Percentiles rank a stretch among this genome's conserved stretches.
phyloP scores from a whole-genome alignment of 164 flowering plant genomes.

The Sedum album region DNA sequence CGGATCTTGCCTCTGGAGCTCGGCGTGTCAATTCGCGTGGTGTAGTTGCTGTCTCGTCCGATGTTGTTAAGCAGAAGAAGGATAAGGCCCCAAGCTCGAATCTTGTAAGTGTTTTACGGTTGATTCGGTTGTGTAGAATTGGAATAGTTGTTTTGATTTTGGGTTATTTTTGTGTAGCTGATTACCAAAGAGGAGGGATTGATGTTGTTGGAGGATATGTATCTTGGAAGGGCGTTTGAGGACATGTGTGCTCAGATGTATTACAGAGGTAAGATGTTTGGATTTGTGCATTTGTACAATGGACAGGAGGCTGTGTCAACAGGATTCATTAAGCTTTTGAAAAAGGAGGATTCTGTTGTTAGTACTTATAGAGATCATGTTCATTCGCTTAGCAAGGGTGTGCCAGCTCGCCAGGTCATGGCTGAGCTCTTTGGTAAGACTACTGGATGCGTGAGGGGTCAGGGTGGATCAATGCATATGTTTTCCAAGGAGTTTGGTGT shows the following conservation, averaged over 20 bases:
- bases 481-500: slow-evolving; percentile 82
- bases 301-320: slow-evolving; percentile 96
- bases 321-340: slow-evolving; percentile 83
- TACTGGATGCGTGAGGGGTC: slow-evolving; percentile 92
- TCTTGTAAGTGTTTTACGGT: background rate
- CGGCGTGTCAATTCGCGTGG: slow-evolving; percentile 16
- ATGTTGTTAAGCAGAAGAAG: slow-evolving; percentile 65
- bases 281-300: slow-evolving; percentile 89
- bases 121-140: background rate
- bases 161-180: slow-evolving; percentile 32
- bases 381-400: slow-evolving; percentile 86
- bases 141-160: background rate
- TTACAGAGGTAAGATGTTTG: slow-evolving; percentile 90
- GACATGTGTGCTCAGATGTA: slow-evolving; percentile 99
- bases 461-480: slow-evolving; percentile 99
- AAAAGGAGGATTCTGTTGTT: slow-evolving; percentile 50
- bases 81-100: slow-evolving; percentile 8
- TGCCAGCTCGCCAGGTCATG: slow-evolving; percentile 80
- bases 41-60: slow-evolving; percentile 42
- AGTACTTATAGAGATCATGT: slow-evolving; percentile 93
- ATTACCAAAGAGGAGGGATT: slow-evolving; percentile 73
- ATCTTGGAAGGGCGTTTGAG: slow-evolving; percentile 74
- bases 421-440: slow-evolving; percentile 86
- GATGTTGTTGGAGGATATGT: slow-evolving; percentile 72
- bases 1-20: background rate